A percentile compares a stretch with the other conserved stretches of the same genome.
Conservation (phyloP, 306 rosid genomes). For the Begonia masoniana region DNA sequence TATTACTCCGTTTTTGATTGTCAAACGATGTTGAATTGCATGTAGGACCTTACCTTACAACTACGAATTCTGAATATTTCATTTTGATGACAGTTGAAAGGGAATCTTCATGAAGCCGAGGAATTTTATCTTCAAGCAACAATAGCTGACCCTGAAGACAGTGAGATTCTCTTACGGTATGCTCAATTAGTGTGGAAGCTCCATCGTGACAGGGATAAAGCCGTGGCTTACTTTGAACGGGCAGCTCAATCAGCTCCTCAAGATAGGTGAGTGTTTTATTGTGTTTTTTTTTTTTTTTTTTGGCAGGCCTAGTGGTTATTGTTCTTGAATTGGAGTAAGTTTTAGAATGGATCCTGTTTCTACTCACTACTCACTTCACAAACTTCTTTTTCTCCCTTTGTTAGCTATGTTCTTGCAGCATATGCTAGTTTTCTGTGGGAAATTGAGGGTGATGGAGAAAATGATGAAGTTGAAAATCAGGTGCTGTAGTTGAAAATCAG, state of each 20-base stretch:
- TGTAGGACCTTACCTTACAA: no score
- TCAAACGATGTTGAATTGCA: no score
- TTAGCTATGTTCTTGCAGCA: slow-evolving; percentile 73
- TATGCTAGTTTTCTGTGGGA: slow-evolving; percentile 83
- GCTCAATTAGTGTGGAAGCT: slow-evolving; percentile 71
- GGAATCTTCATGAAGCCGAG: slow-evolving; percentile 62
- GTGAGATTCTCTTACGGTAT: slow-evolving; percentile 45
- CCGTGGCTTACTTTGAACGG: slow-evolving; percentile 48
- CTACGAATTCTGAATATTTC: no score
- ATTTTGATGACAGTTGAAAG: slow-evolving; percentile 47
- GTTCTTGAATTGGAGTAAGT: no score
- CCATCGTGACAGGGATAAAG: slow-evolving; percentile 52
- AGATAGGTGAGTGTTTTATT: slow-evolving; percentile 44
- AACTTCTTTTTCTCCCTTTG: slow-evolving; percentile 17
- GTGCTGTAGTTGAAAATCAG: slow-evolving; percentile 15
- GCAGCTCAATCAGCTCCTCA: slow-evolving; percentile 50
- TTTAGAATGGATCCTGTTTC: no score
- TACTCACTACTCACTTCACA: not conserved
- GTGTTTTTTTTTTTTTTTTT: not conserved
- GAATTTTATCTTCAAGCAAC: slow-evolving; percentile 57
- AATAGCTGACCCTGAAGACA: slow-evolving; percentile 56
- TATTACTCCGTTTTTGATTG: no score
- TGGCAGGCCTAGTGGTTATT: no score
- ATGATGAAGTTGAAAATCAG: slow-evolving; percentile 20
- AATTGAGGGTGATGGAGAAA: slow-evolving; percentile 29